phyloP scores from a whole-genome alignment of 306 rosid genomes.

The Fagus sylvatica region DNA sequence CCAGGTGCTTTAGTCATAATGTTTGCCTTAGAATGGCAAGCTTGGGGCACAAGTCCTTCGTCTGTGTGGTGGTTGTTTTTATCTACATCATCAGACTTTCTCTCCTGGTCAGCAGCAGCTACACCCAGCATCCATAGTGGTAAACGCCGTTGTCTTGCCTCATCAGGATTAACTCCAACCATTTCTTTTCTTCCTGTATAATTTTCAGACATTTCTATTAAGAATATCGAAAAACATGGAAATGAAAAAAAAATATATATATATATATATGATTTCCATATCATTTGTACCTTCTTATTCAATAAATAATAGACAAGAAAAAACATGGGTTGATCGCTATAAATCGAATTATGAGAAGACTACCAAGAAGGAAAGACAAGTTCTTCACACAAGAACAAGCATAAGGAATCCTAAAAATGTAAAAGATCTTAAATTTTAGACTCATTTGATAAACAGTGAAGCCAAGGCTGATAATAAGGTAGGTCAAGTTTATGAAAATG shows the following conservation, averaged over 20 bases:
- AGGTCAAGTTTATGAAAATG: no score
- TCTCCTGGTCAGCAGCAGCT: conserved; percentile 34
- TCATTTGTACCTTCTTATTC: no score
- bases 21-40: conserved; percentile 17
- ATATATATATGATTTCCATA: no score
- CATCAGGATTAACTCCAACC: conserved; percentile 33
- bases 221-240: background rate
- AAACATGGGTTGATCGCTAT: no score
- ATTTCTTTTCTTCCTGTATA: conserved; percentile 13
- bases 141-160: conserved; percentile 59
- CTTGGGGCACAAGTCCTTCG: conserved; percentile 23
- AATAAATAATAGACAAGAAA: no score
- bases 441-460: no score
- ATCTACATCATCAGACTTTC: conserved; percentile 33
- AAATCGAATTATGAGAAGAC: no score
- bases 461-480: no score
- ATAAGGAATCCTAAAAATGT: no score
- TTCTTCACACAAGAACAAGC: no score
- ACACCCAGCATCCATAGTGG: conserved; percentile 75
- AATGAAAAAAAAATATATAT: background rate
- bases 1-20: conserved; percentile 3
- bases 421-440: no score
- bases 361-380: no score
- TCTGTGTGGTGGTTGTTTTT: conserved; percentile 21
- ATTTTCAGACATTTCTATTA: conserved; percentile 8